phyloP scores from a whole-genome alignment of 2,329 filamentous ascomycete genomes.

The Scedosporium minutisporum region DNA sequence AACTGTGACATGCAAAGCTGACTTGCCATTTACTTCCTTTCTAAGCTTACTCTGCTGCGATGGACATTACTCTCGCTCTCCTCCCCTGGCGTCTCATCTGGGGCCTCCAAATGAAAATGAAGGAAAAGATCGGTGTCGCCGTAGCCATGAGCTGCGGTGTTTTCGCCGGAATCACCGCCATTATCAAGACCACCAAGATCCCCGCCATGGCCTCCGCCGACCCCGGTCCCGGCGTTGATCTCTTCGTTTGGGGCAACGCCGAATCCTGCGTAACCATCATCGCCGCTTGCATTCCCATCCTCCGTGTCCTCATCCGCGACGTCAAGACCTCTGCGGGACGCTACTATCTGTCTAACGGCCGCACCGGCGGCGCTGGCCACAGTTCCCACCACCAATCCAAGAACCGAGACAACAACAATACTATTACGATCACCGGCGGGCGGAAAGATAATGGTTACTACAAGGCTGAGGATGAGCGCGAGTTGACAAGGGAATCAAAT shows the following conservation, averaged over 20 bases:
- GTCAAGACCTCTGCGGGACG: conserved; percentile 9
- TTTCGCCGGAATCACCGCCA: conserved; percentile 23
- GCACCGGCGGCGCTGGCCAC: not conserved
- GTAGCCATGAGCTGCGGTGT: conserved; percentile 34
- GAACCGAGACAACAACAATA: conserved; percentile 3
- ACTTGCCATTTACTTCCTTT: conserved; percentile 7
- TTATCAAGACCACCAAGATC: conserved; percentile 20
- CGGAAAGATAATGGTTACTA: not conserved
- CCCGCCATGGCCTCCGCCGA: conserved; percentile 8
- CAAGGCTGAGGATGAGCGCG: conserved; percentile 3
- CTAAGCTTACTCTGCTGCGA: conserved; percentile 22
- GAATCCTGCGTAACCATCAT: conserved; percentile 14
- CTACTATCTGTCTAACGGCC: conserved; percentile 9
- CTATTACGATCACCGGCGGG: conserved; percentile 4
- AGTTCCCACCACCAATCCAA: not conserved
- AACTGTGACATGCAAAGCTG: not conserved
- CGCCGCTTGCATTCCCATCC: conserved; percentile 15
- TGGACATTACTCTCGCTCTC: conserved; percentile 29
- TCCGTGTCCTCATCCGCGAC: conserved; percentile 13
- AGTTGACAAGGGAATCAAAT: not conserved
- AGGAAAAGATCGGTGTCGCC: conserved; percentile 29
- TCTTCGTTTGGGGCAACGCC: conserved; percentile 13
- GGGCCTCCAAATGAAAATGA: conserved; percentile 26
- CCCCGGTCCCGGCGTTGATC: conserved; percentile 10
- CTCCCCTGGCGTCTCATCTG: conserved; percentile 31